Conservation (phyloP, 352 stramenopile genomes). For the Albugo candida region DNA sequence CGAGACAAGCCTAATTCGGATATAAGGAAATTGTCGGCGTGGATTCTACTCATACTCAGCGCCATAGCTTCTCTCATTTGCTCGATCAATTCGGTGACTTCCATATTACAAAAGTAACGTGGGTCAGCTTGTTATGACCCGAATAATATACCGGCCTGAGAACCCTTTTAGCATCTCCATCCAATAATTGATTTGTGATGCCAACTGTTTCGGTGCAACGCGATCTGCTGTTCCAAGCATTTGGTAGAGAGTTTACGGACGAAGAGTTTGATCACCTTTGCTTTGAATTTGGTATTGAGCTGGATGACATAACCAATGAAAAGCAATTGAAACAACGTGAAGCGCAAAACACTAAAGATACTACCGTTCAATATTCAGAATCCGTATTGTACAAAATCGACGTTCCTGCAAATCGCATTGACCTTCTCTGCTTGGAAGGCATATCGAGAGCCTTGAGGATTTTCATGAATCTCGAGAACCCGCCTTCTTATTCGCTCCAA, state of each 20-base stretch:
- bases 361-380: conserved; percentile 16
- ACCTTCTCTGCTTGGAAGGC: conserved; percentile 98
- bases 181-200: conserved; percentile 39
- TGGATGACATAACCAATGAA: conserved; percentile 83
- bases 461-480: conserved; percentile 91
- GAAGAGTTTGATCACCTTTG: conserved; percentile 99
- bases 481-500: conserved; percentile 72
- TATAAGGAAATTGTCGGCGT: conserved; percentile 44
- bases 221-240: conserved; percentile 92
- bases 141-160: too few species aligned
- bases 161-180: too few species aligned
- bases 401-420: conserved; percentile 98
- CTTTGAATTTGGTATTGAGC: conserved; percentile 99
- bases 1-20: conserved; percentile 48
- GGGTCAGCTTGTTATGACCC: too few species aligned
- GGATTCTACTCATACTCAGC: conserved; percentile 56
- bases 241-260: conserved; percentile 94
- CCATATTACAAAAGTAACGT: too few species aligned
- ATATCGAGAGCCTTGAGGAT: conserved; percentile 91
- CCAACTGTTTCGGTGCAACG: conserved; percentile 95
- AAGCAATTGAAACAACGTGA: conserved; percentile 75
- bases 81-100: neutral
- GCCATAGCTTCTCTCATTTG: conserved; percentile 49
- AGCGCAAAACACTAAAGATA: conserved; percentile 33
- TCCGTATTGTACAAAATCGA: conserved; percentile 99